Percentiles rank a stretch among this genome's conserved stretches.
phyloP scores from a whole-genome alignment of 495 filamentous ascomycete genomes.

The Podospora bellae-mahoneyi region DNA sequence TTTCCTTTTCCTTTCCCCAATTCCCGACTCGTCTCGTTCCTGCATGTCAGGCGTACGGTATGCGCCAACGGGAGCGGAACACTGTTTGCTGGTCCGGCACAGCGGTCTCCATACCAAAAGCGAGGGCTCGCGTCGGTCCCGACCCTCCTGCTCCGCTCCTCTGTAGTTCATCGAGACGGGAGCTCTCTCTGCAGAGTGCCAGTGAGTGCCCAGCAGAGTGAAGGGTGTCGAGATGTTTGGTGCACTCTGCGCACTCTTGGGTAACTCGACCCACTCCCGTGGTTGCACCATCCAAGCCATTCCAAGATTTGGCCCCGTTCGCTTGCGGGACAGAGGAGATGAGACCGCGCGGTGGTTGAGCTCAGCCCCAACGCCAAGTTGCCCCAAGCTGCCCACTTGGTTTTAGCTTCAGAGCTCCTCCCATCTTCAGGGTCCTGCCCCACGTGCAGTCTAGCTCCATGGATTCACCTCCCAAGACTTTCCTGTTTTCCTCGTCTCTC shows the following conservation, averaged over 20 bases:
- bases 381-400: constrained; percentile 3
- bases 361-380: constrained; percentile 7
- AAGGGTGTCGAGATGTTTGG: not conserved
- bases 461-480: not conserved
- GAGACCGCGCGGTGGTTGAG: not conserved
- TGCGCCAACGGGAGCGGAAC: not conserved
- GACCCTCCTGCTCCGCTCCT: not conserved
- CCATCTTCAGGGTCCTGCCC: not conserved
- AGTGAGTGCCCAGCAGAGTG: not conserved
- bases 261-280: not conserved
- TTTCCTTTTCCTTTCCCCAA: not conserved
- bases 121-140: not conserved
- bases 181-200: too few species aligned
- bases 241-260: not conserved
- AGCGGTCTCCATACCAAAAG: not conserved
- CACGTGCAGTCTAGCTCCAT: not conserved
- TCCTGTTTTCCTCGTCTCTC: not conserved
- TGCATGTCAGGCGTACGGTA: not conserved
- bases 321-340: constrained; percentile 7
- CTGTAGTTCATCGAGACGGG: not conserved
- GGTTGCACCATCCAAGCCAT: not conserved
- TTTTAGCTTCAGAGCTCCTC: not conserved
- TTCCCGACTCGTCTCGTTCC: too few species aligned
- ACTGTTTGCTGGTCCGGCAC: not conserved
- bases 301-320: constrained; percentile 3